These are phyloP conservation scores for Fistulinella prunicolor DNA, from an alignment of 768 basidiomycete species.

Conservation along the genomic window DNA sequence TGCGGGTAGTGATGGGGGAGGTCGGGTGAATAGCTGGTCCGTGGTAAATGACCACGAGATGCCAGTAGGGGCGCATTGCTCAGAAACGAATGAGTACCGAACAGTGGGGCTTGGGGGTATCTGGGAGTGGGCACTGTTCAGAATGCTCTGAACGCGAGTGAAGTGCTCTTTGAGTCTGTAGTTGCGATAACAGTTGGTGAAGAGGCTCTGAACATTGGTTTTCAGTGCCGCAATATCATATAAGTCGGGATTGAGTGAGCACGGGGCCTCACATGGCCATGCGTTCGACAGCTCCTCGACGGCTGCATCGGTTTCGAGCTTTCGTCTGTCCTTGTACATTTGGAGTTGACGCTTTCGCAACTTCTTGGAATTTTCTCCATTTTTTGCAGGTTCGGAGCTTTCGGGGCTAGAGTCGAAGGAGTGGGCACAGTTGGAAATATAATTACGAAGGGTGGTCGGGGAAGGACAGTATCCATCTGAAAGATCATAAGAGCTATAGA, in stretches of 20 bases:
- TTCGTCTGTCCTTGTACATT: not conserved
- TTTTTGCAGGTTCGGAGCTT: not conserved
- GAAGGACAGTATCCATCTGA: conserved; percentile 9
- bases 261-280: conserved; percentile 13
- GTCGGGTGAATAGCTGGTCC: not conserved
- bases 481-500: conserved; percentile 6
- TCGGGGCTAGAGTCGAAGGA: conserved; percentile 8
- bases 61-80: not conserved
- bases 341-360: not conserved
- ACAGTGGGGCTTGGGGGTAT: not conserved
- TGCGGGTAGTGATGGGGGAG: not conserved
- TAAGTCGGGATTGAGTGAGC: not conserved
- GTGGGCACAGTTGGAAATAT: not conserved
- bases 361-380: not conserved
- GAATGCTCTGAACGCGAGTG: not conserved
- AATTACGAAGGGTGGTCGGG: not conserved
- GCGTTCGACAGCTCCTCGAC: conserved; percentile 1
- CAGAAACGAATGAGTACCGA: not conserved
- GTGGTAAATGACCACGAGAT: not conserved
- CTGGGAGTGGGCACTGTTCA: not conserved
- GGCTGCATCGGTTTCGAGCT: not conserved
- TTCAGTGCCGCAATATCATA: conserved; percentile 3
- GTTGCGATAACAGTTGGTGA: conserved; percentile 14
- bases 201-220: not conserved
- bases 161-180: conserved; percentile 6